Percentiles rank a stretch among this genome's conserved stretches.
Evolutionary conservation across 345 rosid species (phyloP).

Genomic region (Raphanus raphanistrum): DNA sequence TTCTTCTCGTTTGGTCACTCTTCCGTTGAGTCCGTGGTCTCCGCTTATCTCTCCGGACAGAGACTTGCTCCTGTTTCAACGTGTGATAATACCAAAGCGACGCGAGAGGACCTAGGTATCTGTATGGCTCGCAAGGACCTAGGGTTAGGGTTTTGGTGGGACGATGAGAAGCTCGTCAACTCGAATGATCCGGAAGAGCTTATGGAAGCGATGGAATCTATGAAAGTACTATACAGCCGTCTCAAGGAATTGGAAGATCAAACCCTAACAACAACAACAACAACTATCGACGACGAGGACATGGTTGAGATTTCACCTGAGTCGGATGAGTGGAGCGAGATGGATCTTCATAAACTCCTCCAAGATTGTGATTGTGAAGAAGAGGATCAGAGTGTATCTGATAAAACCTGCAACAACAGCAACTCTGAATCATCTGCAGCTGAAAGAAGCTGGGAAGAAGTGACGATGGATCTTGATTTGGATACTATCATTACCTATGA

Average conservation of each 20-base stretch:
- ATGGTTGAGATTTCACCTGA: not conserved
- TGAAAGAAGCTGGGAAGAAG: too few relatives aligned
- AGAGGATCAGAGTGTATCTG: too few relatives aligned
- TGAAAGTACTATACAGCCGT: not conserved
- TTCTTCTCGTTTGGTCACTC: conserved; percentile 21
- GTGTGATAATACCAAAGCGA: not conserved
- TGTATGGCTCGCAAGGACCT: not conserved
- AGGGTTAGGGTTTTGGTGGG: conserved; percentile 26
- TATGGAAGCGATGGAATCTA: not conserved
- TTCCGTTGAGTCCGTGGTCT: not conserved
- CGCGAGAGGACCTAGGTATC: not conserved
- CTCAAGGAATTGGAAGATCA: not conserved
- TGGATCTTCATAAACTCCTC: not conserved
- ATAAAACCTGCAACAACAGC: too few relatives aligned
- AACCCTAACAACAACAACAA: not conserved
- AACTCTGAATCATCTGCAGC: too few relatives aligned
- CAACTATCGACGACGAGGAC: not conserved
- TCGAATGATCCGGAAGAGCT: not conserved
- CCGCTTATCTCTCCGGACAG: not conserved
- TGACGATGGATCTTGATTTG: too few relatives aligned
- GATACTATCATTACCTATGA: not conserved
- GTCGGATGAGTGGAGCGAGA: not conserved
- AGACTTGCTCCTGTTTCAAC: not conserved
- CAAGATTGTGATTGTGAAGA: not conserved
- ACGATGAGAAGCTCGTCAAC: not conserved